These are phyloP conservation scores for Rubia yunnanensis DNA, from an alignment of 257 asterid species.

Conservation along the genomic window DNA sequence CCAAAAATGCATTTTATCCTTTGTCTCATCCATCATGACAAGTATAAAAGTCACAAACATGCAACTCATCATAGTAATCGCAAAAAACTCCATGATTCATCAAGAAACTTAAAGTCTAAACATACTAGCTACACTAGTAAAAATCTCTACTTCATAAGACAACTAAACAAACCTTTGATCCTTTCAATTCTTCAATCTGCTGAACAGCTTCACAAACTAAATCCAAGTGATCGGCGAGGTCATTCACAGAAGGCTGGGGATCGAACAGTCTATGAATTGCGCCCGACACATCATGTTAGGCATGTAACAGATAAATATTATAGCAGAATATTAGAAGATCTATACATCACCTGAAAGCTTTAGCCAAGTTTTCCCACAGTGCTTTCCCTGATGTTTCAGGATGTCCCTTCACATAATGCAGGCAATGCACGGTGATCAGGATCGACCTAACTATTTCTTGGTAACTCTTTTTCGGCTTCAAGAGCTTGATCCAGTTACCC, in stretches of 20 bases:
- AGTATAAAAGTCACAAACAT: neutral
- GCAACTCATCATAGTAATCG: neutral
- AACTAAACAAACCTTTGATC: constrained; percentile 49
- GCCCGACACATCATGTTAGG: neutral
- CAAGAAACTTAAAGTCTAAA: neutral
- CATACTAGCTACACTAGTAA: neutral
- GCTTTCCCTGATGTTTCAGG: constrained; percentile 48
- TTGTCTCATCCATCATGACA: neutral
- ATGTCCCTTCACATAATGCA: constrained; percentile 52
- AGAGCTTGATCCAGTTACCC: constrained; percentile 70
- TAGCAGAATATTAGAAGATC: neutral
- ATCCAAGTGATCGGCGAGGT: constrained; percentile 44
- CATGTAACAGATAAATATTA: neutral
- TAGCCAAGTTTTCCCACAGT: constrained; percentile 66
- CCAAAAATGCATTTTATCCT: neutral
- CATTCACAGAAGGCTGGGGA: constrained; percentile 58
- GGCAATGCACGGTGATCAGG: constrained; percentile 46
- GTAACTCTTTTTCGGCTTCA: constrained; percentile 59
- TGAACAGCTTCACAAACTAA: constrained; percentile 54
- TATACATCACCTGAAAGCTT: constrained; percentile 52
- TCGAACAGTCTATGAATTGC: constrained; percentile 40
- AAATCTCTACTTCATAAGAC: neutral
- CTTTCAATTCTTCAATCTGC: constrained; percentile 43
- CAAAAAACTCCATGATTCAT: neutral
- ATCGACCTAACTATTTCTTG: constrained; percentile 38